Evolutionary conservation across 2,329 filamentous ascomycete genomes (phyloP), one percentile per base, ranked within the genome.

Genomic region (Neofusicoccum umdonicola): DNA sequence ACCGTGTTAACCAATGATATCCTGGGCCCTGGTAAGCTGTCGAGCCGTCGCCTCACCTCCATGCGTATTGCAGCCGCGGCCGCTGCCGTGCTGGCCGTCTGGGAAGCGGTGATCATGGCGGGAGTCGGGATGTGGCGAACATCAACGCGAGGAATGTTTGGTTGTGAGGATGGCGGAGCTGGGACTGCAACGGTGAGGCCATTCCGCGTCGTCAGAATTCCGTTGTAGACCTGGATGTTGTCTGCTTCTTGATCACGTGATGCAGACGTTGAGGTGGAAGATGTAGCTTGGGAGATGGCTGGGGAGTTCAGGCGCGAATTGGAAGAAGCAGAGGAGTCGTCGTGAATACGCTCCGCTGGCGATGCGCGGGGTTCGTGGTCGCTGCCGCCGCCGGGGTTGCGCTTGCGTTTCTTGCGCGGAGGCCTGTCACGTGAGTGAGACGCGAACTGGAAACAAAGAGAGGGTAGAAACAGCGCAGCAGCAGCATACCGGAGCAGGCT

Each of bases 1-100:
- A 85, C 76, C 0, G 82, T 78, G 71, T 94, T 94, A 60, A 88
- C 78, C 1, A 93, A 82, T 0, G 85, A 85, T 31, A 92, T 82
- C 0, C 68, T 68, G 3, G 72, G 71, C 62, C 78, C 71, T 63
- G 72, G 67, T 19, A 78, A 45, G 64, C 67, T 50, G n/a, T 68
- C 31, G 4, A 78, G 64, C 65, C 74, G 64, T 3, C 68, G 60
- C 7, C 75, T 56, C 60, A 83, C 81, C n/a, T 76, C 74, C 0
- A 68, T 64, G 1, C 80, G 73, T 6, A 83, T 79, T 0, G 71
- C 67, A 0, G 66, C 65, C 22, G 76, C 72, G 0, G 80, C 79
- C 9, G 71, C 69, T 1, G 69, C 64, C 0, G 77, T 72, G 3
- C 71, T 70, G 0, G 75, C 69, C 0, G 12, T 52, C 0, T 68